Evolutionary conservation across 164 flowering plant species (phyloP), one percentile per base, ranked within the genome.

Genomic region (Liriodendron chinense): DNA sequence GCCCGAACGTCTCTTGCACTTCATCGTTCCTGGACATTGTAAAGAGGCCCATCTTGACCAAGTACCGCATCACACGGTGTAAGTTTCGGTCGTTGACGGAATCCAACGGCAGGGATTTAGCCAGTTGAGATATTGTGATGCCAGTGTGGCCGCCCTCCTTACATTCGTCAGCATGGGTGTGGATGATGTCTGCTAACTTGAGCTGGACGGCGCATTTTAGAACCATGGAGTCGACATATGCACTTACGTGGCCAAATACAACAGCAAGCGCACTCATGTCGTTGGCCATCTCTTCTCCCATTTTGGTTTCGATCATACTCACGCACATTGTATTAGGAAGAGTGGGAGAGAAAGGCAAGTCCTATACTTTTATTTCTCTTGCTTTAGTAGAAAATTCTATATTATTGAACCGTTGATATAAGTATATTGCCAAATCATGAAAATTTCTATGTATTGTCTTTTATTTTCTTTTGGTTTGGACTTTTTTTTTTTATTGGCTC

Each of bases 131-230:
- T 21, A 62, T 21, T 16, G 65, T 62, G 48, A 22, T 59, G n/a
- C n/a, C n/a, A n/a, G n/a, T n/a, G n/a, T n/a, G n/a, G n/a, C n/a
- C n/a, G 12, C 66, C 23, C n/a, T n/a, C n/a, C n/a, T n/a, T n/a
- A n/a, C n/a, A n/a, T n/a, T n/a, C n/a, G n/a, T 75, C 66, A 25
- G 49, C 65, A 25, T 75, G 16, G 48, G 70, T 43, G 9, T 67
- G 47, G 70, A 67, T 67, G 70, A 28, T 67, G 34, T 67, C 70
- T 2, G 70, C 70, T 14, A 68, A 9, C 20, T 47, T 47, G 12
- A 68, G 49, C 20, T 16, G 47, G 70, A 26, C 70, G 48, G 70
- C 47, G 18, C 26, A 26, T n/a, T 68, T 68, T 16, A 68, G 43
- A 47, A 43, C 23, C 70, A 68, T 68, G 47, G 47, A 7, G n/a